Conservation (phyloP, 192 early-diverging fungal species). For the Podila clonocystis region DNA sequence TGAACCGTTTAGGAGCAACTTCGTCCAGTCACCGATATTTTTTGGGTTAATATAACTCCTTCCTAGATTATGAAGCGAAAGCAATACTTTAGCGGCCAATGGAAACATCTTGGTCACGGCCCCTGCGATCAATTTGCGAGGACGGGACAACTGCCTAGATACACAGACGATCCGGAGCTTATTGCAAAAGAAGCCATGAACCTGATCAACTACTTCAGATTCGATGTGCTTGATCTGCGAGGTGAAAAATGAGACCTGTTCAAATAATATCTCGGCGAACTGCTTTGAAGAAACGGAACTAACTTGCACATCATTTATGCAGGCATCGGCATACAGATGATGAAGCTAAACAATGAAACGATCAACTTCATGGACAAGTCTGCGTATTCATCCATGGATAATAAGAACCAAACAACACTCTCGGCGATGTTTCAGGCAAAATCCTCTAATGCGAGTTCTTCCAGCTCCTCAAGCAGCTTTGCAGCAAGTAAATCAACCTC, state of each 20-base stretch:
- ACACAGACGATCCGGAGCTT: constrained; percentile 59
- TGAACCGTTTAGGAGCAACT: no score
- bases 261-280: not conserved
- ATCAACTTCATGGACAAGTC: constrained; percentile 22
- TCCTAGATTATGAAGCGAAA: constrained; percentile 62
- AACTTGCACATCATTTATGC: not conserved
- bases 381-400: constrained; percentile 5
- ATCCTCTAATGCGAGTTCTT: not conserved
- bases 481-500: not conserved
- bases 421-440: constrained; percentile 38
- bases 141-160: constrained; percentile 54
- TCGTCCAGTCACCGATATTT: no score
- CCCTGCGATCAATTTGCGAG: constrained; percentile 68
- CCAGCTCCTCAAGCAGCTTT: not conserved
- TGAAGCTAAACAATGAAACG: constrained; percentile 53
- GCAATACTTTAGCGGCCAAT: constrained; percentile 56
- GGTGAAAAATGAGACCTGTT: constrained; percentile 9
- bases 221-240: constrained; percentile 57
- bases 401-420: constrained; percentile 35
- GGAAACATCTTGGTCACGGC: constrained; percentile 75
- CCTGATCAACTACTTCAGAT: constrained; percentile 51
- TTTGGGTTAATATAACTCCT: not conserved
- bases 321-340: constrained; percentile 65
- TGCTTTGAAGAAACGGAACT: not conserved
- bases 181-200: constrained; percentile 46